Base-by-base conservation (phyloP, 2,329 filamentous ascomycete genomes). In the Phaeoacremonium minimum region DNA sequence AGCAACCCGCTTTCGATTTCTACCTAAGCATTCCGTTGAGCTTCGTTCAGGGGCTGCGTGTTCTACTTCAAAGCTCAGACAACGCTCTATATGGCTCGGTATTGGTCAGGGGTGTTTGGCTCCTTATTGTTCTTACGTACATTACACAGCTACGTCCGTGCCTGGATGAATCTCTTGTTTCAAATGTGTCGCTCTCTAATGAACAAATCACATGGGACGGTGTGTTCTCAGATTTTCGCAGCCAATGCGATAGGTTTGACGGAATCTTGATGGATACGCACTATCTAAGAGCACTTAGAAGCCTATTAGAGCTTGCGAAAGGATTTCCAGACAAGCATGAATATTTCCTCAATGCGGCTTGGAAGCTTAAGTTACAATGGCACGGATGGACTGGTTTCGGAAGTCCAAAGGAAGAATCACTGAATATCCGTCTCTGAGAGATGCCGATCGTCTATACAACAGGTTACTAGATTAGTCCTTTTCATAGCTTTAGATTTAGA, bases 111-210 rank as follows among this genome's bases (percentile, higher is more conserved):
- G 51, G 49, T 2, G 38, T 51, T 1, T 51, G 47, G 46, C 37
- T 52, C 15, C 35, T 53, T 13, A 38, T 51, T 4, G 8, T 53
- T 2, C 37, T 54, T 5, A 28, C 39, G 3, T 55, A 52, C 32
- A 35, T 53, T 30, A 52, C 49, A 5, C 52, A 55, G 45, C 42
- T 54, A n/a, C 31, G 52, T 17, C 52, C 51, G 2, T 40, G 43
- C 6, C 30, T 51, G 8, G 47, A 53, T 19, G 15, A 28, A 11
- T 35, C 32, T 5, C 37, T 52, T 6, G 15, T 52, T n/a, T 19
- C 3, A 14, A 28, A 29, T 11, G 19, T 33, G 9, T 15, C 20
- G n/a, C 4, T 29, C 16, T 15, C 7, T 14, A 14, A 18, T n/a
- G n/a, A 6, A 6, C 11, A 32, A 12, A 6, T 13, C 22, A 14